Evolutionary conservation across 345 rosid genomes (phyloP).

Genomic region (Corchorus olitorius): DNA sequence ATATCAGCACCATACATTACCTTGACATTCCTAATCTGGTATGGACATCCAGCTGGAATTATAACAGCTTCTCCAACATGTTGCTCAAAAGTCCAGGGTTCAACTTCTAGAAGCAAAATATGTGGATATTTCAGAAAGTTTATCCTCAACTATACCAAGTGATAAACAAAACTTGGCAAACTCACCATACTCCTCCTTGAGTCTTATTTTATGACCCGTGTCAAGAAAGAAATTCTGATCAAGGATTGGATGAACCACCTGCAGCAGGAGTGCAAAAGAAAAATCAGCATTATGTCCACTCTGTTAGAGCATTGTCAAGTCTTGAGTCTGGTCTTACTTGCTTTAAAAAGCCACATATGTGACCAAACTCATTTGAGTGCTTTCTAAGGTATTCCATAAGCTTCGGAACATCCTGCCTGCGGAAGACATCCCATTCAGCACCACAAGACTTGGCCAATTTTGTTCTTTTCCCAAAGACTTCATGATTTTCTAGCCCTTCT

Average conservation of each 20-base stretch:
- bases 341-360: constrained; percentile 38
- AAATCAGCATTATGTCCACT: constrained; percentile 18
- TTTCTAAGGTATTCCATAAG: constrained; percentile 70
- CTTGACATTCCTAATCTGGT: constrained; percentile 84
- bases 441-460: constrained; percentile 56
- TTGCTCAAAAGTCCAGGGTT: constrained; percentile 95
- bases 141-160: not conserved
- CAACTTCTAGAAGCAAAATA: constrained; percentile 56
- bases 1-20: constrained; percentile 31
- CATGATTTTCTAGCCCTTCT: constrained; percentile 38
- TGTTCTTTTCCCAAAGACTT: constrained; percentile 29
- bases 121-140: not conserved
- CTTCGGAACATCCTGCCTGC: constrained; percentile 82
- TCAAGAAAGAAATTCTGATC: constrained; percentile 89
- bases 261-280: constrained; percentile 26
- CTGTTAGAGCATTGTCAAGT: constrained; percentile 5
- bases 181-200: constrained; percentile 88
- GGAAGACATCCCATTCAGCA: constrained; percentile 94
- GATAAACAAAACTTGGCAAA: constrained; percentile 4
- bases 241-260: constrained; percentile 81
- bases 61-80: constrained; percentile 94
- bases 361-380: constrained; percentile 60
- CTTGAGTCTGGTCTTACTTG: constrained; percentile 48
- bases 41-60: constrained; percentile 94
- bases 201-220: constrained; percentile 67